phyloP scores from a whole-genome alignment of 1,284 basidiomycete species.

The Ganoderma meredithae region DNA sequence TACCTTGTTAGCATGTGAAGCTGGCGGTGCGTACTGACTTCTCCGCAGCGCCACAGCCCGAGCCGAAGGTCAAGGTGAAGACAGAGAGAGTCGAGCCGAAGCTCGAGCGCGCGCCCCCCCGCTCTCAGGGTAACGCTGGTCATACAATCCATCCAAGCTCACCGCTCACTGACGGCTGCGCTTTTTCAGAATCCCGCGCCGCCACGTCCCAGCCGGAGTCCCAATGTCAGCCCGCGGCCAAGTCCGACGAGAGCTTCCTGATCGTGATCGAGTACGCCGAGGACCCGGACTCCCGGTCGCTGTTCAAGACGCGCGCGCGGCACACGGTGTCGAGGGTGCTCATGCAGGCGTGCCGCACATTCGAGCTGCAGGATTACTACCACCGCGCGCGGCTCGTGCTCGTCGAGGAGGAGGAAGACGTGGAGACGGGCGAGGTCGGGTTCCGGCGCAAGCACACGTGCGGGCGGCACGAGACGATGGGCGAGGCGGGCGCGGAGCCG shows the following conservation, averaged over 20 bases:
- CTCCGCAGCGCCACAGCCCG: constrained; percentile 2
- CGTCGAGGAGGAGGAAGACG: constrained; percentile 30
- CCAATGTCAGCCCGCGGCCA: constrained; percentile 14
- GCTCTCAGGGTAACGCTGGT: neutral
- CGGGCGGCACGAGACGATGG: constrained; percentile 33
- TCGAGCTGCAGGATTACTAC: constrained; percentile 36
- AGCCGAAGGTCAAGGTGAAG: constrained; percentile 26
- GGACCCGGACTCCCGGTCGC: constrained; percentile 26
- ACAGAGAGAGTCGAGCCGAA: constrained; percentile 16
- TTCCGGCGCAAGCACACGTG: constrained; percentile 28
- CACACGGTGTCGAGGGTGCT: constrained; percentile 40
- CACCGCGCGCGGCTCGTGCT: constrained; percentile 30
- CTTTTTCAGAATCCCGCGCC: constrained; percentile 3
- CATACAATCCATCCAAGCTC: neutral
- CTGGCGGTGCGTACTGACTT: neutral
- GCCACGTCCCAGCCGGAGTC: neutral
- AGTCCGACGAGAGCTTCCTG: constrained; percentile 36
- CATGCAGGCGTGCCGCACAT: constrained; percentile 39
- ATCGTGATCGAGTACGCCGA: constrained; percentile 34
- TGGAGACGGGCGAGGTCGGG: constrained; percentile 21
- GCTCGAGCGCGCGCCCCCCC: neutral
- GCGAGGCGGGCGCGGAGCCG: constrained; percentile 31
- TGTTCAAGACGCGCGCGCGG: constrained; percentile 41
- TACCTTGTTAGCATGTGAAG: neutral
- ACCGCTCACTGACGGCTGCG: neutral